Conservation (phyloP, 192 early-diverging fungal genomes). For the Backusella sp. region DNA sequence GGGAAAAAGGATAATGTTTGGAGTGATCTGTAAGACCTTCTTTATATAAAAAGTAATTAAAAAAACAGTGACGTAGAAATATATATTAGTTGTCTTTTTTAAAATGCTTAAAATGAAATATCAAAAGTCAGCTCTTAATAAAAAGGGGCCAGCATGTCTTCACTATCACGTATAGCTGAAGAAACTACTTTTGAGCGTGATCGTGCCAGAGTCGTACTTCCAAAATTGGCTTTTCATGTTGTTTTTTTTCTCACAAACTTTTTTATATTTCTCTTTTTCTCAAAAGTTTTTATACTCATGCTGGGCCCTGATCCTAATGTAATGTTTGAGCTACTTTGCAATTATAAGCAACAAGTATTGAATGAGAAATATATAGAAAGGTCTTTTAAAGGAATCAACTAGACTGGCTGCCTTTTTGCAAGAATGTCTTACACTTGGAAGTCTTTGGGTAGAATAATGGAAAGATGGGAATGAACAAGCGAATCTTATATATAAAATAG, state of each 20-base stretch:
- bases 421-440: constrained; percentile 9
- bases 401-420: background rate
- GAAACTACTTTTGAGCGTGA: too few species aligned
- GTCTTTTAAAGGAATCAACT: background rate
- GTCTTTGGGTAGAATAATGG: constrained; percentile 6
- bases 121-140: too few species aligned
- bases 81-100: too few species aligned
- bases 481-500: background rate
- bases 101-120: too few species aligned
- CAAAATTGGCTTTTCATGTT: background rate
- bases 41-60: background rate
- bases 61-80: too few species aligned
- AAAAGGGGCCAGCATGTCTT: too few species aligned
- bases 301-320: constrained; percentile 7
- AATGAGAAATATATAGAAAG: background rate
- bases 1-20: background rate
- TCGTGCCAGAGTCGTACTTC: background rate
- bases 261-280: background rate
- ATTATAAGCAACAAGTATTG: background rate
- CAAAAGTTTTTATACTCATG: background rate
- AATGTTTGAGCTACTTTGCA: background rate
- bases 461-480: background rate
- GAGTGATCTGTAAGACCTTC: background rate
- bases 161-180: too few species aligned
- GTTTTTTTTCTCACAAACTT: background rate